These are phyloP conservation scores for Ustulina deusta DNA, from an alignment of 2,329 filamentous ascomycete genomes.

Conservation along the genomic window DNA sequence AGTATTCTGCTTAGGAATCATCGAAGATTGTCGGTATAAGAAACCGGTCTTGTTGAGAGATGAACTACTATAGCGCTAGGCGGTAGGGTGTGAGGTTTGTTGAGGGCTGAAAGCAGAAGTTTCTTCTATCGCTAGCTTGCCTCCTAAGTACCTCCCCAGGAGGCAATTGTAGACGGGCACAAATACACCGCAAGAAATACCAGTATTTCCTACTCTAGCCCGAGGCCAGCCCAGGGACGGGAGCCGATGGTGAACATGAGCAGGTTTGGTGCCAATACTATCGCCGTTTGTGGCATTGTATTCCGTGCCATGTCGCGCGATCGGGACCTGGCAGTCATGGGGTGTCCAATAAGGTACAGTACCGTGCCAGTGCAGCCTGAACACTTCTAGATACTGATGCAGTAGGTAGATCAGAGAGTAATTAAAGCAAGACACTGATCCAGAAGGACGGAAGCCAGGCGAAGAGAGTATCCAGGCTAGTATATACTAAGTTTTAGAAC, in stretches of 20 bases:
- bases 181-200: not conserved
- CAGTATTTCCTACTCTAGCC: not conserved
- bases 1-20: not conserved
- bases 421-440: constrained; percentile 31
- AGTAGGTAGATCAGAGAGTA: not conserved
- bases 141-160: not conserved
- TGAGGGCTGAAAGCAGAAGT: constrained; percentile 10
- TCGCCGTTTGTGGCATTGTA: constrained; percentile 12
- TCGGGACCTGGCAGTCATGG: constrained; percentile 24
- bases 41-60: not conserved
- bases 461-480: not conserved
- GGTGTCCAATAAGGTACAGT: constrained; percentile 1
- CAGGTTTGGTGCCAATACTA: constrained; percentile 5
- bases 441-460: constrained; percentile 11
- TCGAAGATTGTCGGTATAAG: not conserved
- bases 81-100: not conserved
- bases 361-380: constrained; percentile 9
- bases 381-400: constrained; percentile 18
- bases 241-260: not conserved
- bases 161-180: not conserved
- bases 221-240: not conserved
- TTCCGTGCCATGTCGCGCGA: constrained; percentile 21
- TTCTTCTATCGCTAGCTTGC: not conserved
- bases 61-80: not conserved
- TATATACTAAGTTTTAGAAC: constrained; percentile 2